A percentile compares a stretch with the other conserved stretches of the same genome.
phyloP scores from a whole-genome alignment of 129 eudicot genomes.

The Saussurea involucrata region DNA sequence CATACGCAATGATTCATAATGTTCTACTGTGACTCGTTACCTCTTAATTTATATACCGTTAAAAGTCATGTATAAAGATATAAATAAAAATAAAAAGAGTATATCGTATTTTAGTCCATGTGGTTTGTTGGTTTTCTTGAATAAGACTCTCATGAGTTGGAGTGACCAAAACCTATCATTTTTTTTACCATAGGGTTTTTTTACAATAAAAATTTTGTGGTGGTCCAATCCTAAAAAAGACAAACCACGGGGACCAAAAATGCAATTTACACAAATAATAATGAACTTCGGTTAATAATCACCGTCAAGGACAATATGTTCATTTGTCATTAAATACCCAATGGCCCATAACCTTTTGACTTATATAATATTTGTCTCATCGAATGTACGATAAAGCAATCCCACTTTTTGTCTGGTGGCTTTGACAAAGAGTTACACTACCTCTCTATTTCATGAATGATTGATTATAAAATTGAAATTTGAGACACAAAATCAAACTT shows the following conservation, averaged over 20 bases:
- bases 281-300: background rate
- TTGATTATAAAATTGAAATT: background rate
- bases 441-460: background rate
- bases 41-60: too few relatives aligned
- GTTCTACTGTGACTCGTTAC: too few relatives aligned
- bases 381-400: constrained; percentile 16
- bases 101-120: too few relatives aligned
- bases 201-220: too few relatives aligned
- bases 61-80: too few relatives aligned
- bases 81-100: too few relatives aligned
- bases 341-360: constrained; percentile 24
- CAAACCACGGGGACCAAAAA: too few relatives aligned
- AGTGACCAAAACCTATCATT: too few relatives aligned
- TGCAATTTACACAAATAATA: background rate
- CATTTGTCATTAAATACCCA: constrained; percentile 1
- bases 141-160: too few relatives aligned
- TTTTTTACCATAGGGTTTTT: too few relatives aligned
- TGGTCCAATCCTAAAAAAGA: too few relatives aligned
- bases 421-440: constrained; percentile 16
- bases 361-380: background rate
- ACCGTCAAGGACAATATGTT: background rate
- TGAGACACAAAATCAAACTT: background rate
- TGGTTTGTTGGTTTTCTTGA: too few relatives aligned
- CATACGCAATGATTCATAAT: background rate
- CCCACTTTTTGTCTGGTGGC: constrained; percentile 7